Percentiles rank a stretch among this genome's conserved stretches.
phyloP scores from a whole-genome alignment of 148 eudicot species.

The Talinum fruticosum region DNA sequence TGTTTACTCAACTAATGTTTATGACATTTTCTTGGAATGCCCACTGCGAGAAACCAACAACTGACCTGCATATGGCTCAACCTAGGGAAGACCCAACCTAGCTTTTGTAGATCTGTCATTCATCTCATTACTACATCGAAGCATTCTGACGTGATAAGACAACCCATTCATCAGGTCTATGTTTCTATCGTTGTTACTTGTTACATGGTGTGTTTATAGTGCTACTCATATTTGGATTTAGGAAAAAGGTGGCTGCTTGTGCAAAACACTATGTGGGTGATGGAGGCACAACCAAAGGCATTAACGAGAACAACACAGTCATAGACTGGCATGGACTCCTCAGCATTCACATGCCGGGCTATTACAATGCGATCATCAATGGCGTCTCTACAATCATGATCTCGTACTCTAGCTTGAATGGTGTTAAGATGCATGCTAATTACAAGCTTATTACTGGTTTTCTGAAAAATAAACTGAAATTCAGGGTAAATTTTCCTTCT shows the following conservation, averaged over 20 bases:
- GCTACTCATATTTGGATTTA: slow-evolving; percentile 11
- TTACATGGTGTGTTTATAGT: too few species aligned
- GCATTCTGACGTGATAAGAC: background rate
- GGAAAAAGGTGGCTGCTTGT: slow-evolving; percentile 70
- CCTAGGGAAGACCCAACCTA: too few species aligned
- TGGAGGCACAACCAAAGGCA: slow-evolving; percentile 80
- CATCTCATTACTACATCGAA: too few species aligned
- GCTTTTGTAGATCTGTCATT: too few species aligned
- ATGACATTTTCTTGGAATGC: too few species aligned
- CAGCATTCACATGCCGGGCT: slow-evolving; percentile 77
- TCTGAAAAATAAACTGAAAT: slow-evolving; percentile 57
- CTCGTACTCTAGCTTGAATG: slow-evolving; percentile 89
- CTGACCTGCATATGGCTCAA: too few species aligned
- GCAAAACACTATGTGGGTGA: slow-evolving; percentile 89
- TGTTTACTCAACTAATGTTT: too few species aligned
- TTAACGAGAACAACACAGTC: slow-evolving; percentile 60
- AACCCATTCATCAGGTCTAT: background rate
- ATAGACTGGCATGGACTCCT: slow-evolving; percentile 52
- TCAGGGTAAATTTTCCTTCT: slow-evolving; percentile 43
- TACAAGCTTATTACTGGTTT: slow-evolving; percentile 51
- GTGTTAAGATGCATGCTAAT: slow-evolving; percentile 77
- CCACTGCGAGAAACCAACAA: too few species aligned
- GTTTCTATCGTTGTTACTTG: background rate
- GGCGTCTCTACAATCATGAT: slow-evolving; percentile 81
- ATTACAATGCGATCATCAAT: slow-evolving; percentile 53